Conservation (phyloP, 257 asterid genomes). For the Solanum arcanum region DNA sequence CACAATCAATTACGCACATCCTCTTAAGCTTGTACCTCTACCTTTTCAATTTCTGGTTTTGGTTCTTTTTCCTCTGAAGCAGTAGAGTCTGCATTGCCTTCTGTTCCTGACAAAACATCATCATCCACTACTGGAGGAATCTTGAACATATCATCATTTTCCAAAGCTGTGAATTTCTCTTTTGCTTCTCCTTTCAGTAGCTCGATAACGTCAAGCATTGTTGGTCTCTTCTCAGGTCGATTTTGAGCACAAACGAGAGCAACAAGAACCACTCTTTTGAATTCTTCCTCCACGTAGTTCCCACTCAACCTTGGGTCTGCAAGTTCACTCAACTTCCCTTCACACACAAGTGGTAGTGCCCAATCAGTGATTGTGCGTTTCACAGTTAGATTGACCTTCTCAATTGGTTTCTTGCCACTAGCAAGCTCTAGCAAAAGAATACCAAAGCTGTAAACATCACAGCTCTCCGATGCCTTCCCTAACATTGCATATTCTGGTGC, state of each 20-base stretch:
- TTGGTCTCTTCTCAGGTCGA: slow-evolving; percentile 72
- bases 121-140: slow-evolving; percentile 12
- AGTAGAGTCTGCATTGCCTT: slow-evolving; percentile 32
- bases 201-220: slow-evolving; percentile 64
- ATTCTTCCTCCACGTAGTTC: slow-evolving; percentile 61
- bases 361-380: slow-evolving; percentile 63
- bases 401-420: slow-evolving; percentile 79
- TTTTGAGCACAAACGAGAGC: slow-evolving; percentile 57
- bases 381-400: slow-evolving; percentile 33
- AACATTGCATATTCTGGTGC: slow-evolving; percentile 91
- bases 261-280: slow-evolving; percentile 55
- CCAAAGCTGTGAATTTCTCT: slow-evolving; percentile 55
- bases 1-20: neutral
- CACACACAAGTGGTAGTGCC: slow-evolving; percentile 71
- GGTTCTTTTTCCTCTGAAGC: slow-evolving; percentile 26
- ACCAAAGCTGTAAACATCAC: slow-evolving; percentile 89
- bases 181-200: slow-evolving; percentile 55
- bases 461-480: slow-evolving; percentile 83
- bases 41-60: slow-evolving; percentile 50
- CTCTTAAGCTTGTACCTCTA: neutral
- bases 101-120: slow-evolving; percentile 21
- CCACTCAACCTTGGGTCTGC: slow-evolving; percentile 60
- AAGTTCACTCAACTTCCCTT: slow-evolving; percentile 47
- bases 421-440: slow-evolving; percentile 90
- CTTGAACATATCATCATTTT: slow-evolving; percentile 65